Base-by-base conservation (phyloP, 2,329 filamentous ascomycete species). In the Leptographium flavum region DNA sequence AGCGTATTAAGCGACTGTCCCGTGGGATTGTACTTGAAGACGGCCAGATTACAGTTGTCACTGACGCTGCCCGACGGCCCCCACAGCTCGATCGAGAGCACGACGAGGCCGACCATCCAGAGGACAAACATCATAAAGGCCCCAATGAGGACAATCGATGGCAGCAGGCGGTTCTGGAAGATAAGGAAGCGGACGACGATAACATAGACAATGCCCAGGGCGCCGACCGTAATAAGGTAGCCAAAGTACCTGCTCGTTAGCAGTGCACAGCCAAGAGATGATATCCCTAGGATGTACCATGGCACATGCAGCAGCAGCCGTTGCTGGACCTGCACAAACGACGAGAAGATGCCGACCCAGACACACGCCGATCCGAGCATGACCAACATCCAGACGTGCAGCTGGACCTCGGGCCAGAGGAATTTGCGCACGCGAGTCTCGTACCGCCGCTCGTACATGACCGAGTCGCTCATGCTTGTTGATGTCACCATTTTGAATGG, bases 191-290 rank as follows among this genome's bases (percentile, higher is more conserved):
- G 68, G 6, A 83, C 69, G 3, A 78, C 60, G 47, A 75, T 57
- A 47, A 90, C 77, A 63, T 83, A 88, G 48, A 74, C 53, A 15
- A 87, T 72, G 2, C 73, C 72, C 22, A 87, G 71, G 19, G 66
- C 56, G 23, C 63, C 62, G 45, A 76, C 70, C 19, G 74, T 75
- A 45, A 83, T 72, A 59, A 69, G 76, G 66, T 81, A 83, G 9
- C 77, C 66, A 51, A 83, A 81, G 60, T 81, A 81, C 77, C 77
- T 81, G 53, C n/a, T n/a, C n/a, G n/a, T n/a, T n/a, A n/a, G n/a
- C 3, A 10, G 6, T 39, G 42, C 10, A 22, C 4, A 11, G 25
- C 6, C 13, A 11, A 40, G 27, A n/a, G n/a, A n/a, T n/a, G n/a
- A n/a, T n/a, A n/a, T n/a, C n/a, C n/a, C n/a, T n/a, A n/a, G n/a